A percentile compares a stretch with the other conserved stretches of the same genome.
phyloP scores from a whole-genome alignment of 768 basidiomycete species.

The Mycena olivaceomarginata region DNA sequence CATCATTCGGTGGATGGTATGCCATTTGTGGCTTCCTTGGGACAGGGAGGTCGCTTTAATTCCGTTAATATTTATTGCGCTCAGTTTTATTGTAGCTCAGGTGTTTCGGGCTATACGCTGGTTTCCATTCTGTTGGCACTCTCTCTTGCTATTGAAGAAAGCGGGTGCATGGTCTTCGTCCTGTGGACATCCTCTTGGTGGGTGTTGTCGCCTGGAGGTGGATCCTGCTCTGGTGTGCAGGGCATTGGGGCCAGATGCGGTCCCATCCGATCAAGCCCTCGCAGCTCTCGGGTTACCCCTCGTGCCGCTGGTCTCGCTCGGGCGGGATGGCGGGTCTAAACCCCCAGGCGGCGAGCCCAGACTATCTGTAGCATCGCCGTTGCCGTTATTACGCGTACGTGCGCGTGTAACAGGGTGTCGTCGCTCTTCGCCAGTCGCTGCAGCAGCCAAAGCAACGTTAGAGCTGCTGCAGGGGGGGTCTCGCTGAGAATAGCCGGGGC shows the following conservation, averaged over 20 bases:
- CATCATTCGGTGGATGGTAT: too few relatives aligned
- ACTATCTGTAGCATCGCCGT: background rate
- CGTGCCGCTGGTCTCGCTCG: background rate
- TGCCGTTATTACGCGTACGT: background rate
- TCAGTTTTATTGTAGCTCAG: background rate
- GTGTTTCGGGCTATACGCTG: background rate
- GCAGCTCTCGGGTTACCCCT: background rate
- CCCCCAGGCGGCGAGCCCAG: background rate
- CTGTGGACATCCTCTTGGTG: background rate
- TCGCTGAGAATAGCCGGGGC: too few relatives aligned
- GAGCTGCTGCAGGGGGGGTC: too few relatives aligned
- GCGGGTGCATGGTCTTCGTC: conserved; percentile 1
- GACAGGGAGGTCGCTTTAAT: too few relatives aligned
- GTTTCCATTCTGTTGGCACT: background rate
- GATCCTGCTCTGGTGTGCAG: background rate
- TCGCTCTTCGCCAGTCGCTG: too few relatives aligned
- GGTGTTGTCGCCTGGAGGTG: background rate
- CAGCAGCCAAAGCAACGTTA: too few relatives aligned
- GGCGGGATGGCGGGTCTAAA: background rate
- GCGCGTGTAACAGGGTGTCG: background rate
- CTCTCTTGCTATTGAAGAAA: background rate
- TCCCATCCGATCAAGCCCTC: background rate
- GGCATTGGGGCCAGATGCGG: background rate
- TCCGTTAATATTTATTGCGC: too few relatives aligned
- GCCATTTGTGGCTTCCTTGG: too few relatives aligned